A percentile compares a stretch with the other conserved stretches of the same genome.
Evolutionary conservation across 768 basidiomycete species (phyloP).

Genomic region (Leucogyrophana mollusca): DNA sequence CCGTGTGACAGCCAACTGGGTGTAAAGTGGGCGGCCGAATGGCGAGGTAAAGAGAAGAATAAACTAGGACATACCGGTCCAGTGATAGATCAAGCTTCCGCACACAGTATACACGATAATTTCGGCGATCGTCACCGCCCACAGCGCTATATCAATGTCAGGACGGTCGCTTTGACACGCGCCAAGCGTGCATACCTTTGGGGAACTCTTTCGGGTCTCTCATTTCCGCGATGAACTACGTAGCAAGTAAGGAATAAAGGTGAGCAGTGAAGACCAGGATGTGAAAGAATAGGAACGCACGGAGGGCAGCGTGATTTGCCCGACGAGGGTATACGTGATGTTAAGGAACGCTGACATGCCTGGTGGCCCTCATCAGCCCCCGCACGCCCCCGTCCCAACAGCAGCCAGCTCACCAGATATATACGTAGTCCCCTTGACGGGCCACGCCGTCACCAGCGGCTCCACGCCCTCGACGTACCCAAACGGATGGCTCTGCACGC

Average conservation of each 20-base stretch:
- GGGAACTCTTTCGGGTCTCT: slow-evolving; percentile 46
- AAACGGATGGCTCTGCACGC: slow-evolving; percentile 31
- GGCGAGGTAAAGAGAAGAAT: not conserved
- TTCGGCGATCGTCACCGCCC: slow-evolving; percentile 43
- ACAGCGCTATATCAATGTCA: slow-evolving; percentile 30
- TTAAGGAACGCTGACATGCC: slow-evolving; percentile 48
- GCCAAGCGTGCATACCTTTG: slow-evolving; percentile 27
- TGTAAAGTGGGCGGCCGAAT: not conserved
- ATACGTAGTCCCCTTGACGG: slow-evolving; percentile 38
- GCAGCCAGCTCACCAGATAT: slow-evolving; percentile 28
- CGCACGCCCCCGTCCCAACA: not conserved
- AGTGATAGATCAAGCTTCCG: slow-evolving; percentile 45
- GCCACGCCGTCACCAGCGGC: slow-evolving; percentile 36
- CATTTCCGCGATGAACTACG: slow-evolving; percentile 46
- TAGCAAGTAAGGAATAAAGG: not conserved
- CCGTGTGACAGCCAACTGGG: no score
- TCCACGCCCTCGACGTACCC: slow-evolving; percentile 36
- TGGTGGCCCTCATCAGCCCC: no score
- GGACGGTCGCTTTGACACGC: not conserved
- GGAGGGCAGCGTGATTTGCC: slow-evolving; percentile 44
- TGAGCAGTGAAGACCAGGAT: no score
- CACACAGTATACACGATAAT: slow-evolving; percentile 41
- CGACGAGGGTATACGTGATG: slow-evolving; percentile 45
- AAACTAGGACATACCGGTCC: slow-evolving; percentile 16
- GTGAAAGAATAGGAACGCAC: slow-evolving; percentile 16